Evolutionary conservation across 2,329 filamentous ascomycete species (phyloP), one percentile per base, ranked within the genome.

Genomic region (Diaporthe citriasiana): DNA sequence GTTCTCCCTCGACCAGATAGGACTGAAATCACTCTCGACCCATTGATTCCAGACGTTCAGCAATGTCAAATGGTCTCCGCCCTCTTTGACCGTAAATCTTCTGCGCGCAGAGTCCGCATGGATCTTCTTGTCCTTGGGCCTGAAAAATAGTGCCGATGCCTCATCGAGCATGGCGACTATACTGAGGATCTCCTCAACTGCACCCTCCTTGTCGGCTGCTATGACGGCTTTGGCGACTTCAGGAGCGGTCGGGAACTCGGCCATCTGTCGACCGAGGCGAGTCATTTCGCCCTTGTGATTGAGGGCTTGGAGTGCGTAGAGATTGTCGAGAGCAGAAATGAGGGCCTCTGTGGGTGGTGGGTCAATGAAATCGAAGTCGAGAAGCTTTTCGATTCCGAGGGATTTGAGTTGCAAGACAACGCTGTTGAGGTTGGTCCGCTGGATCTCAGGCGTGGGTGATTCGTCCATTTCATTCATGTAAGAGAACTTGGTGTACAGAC

Each of bases 301-400:
- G 65, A 99, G 87, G 0, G 94, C 95, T 38, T 97, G 95, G 0
- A 98, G 88, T 0, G 95, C 95, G 81, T 98, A 99, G 0, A 99
- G 89, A 79, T 97, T 93, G 81, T 98, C 97, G 59, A 99, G 86
- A 0, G 95, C 94, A 30, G 93, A 92, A 76, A 98, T 97, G 42
- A 99, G 90, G 0, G 95, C 94, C 80, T 98, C 95, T 0, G 95
- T 94, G 0, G 95, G 93, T 0, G 97, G 97, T 0, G 95, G 93
- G 78, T 98, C 96, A 91, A 98, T 95, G 79, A 98, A 98, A 81
- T 98, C 95, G 80, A 99, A 99, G 75, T 96, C 92, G 8, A 99
- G 89, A 0, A 99, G 87, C 79, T 98, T 93, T 80, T 97, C 95
- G 82, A 99, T 97, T 13, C 95, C 95, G 0, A 98, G 87, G 0